phyloP scores from a whole-genome alignment of 352 stramenopile species.

The Pythium aristosporum region DNA sequence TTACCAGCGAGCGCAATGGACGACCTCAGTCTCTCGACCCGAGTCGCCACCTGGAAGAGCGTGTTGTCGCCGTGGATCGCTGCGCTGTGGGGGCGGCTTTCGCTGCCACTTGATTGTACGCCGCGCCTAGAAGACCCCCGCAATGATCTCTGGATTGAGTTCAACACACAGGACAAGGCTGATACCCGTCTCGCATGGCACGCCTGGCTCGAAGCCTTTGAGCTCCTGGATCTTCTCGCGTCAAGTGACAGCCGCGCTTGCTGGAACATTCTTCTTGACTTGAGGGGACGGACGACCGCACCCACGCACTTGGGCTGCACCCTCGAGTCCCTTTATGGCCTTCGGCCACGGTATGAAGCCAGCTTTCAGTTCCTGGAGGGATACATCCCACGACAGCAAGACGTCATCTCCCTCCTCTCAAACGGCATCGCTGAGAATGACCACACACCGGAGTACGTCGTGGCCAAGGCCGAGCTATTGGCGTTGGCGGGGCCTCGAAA shows the following conservation, averaged over 20 bases:
- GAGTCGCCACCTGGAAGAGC: too few species aligned
- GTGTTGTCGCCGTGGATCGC: too few species aligned
- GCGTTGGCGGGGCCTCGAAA: background rate
- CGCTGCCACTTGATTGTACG: too few species aligned
- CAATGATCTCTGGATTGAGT: too few species aligned
- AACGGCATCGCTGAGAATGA: background rate
- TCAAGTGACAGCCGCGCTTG: background rate
- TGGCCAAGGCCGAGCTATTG: background rate
- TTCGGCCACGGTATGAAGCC: background rate
- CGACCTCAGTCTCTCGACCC: too few species aligned
- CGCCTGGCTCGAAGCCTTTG: slow-evolving; percentile 1
- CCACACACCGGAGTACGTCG: background rate
- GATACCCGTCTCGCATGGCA: too few species aligned
- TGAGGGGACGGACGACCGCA: background rate
- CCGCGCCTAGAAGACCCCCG: too few species aligned
- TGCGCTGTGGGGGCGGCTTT: too few species aligned
- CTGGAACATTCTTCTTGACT: background rate
- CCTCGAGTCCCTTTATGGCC: background rate
- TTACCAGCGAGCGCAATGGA: too few species aligned
- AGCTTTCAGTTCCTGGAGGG: background rate
- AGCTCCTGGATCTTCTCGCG: background rate
- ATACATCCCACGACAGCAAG: background rate
- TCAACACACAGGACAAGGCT: too few species aligned
- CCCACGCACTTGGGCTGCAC: background rate
- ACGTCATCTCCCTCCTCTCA: background rate